Evolutionary conservation across 345 rosid species (phyloP), one percentile per base, ranked within the genome.

Genomic region (Boechera retrofracta): DNA sequence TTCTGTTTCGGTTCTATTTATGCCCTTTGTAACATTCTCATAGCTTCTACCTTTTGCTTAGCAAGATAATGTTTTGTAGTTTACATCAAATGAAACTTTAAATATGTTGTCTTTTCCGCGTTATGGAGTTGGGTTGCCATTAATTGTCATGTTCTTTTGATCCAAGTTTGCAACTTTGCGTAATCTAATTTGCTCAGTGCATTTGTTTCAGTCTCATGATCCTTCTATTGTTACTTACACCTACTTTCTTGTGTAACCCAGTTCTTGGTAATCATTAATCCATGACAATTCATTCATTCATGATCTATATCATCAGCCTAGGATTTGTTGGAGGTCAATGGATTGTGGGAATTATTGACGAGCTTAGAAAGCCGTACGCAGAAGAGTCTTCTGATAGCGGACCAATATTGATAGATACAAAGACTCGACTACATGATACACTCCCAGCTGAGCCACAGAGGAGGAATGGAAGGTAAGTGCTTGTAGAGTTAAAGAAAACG

Each of bases 391-490:
- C 77, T 68, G 80, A 75, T 29, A 77, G 56, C 15, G 81, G 74
- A 56, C 89, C 92, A 0, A 69, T 87, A 41, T 51, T 91, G 74
- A 85, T 87, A 55, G 97, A 93, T 72, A 83, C 85, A 62, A 93
- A 93, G 81, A 91, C 98, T 65, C 89, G 98, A 15, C 60, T 4
- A 1, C 84, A 79, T 60, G 82, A 86, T 48, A 75, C 82, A 39
- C 90, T 93, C 12, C 98, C 98, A 24, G 70, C 87, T 49, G 91
- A 85, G 87, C 85, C 97, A 33, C 98, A 93, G 24, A 86, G 79
- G 57, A 90, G 97, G 79, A 93, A 93, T 12, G 93, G 97, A 85
- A 87, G 89, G 97, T 89, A 74, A 62, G 24, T 53, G 15, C 44
- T 51, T 33, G 24, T 51, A 29, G 6, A 7, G 11, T 65, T 74